A percentile compares a stretch with the other conserved stretches of the same genome.
Evolutionary conservation across 164 flowering plant species (phyloP).

Genomic region (Litsea cubeba): DNA sequence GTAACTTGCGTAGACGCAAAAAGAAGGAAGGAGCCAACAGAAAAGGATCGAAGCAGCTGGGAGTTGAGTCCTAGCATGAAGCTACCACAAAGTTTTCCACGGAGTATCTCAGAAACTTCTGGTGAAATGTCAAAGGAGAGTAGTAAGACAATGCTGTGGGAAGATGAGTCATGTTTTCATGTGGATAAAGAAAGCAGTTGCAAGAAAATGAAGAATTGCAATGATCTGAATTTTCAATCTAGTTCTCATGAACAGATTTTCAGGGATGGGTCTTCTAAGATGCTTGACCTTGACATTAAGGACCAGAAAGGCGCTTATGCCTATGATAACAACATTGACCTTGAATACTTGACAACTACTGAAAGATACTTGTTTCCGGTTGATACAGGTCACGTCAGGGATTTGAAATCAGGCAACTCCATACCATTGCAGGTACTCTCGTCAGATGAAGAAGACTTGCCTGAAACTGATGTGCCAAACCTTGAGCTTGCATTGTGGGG

Average conservation of each 20-base stretch:
- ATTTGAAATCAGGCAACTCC: conserved; percentile 10
- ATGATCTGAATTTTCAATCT: not conserved
- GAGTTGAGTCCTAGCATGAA: conserved; percentile 23
- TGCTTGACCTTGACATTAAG: conserved; percentile 18
- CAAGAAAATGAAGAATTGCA: conserved; percentile 30
- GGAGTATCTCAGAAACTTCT: conserved; percentile 14
- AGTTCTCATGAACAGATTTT: conserved; percentile 11
- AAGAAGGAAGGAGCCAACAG: not conserved
- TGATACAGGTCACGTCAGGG: conserved; percentile 27
- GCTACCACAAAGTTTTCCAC: conserved; percentile 19
- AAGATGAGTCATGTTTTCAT: not conserved
- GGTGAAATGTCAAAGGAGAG: conserved; percentile 11
- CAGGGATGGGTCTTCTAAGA: conserved; percentile 16
- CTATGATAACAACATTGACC: conserved; percentile 9
- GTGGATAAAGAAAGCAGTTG: conserved; percentile 22
- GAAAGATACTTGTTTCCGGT: conserved; percentile 60
- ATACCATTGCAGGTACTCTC: conserved; percentile 27
- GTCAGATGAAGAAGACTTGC: conserved; percentile 29
- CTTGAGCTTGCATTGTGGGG: conserved; percentile 87
- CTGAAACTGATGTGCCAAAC: conserved; percentile 42
- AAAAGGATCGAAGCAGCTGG: conserved; percentile 11
- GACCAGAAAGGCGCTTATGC: conserved; percentile 17
- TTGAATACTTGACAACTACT: conserved; percentile 16
- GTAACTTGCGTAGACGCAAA: conserved; percentile 5
- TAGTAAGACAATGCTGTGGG: conserved; percentile 17